These are phyloP conservation scores for Acanthamoeba healyi DNA, from an alignment of 208 protist species.

Conservation along the genomic window DNA sequence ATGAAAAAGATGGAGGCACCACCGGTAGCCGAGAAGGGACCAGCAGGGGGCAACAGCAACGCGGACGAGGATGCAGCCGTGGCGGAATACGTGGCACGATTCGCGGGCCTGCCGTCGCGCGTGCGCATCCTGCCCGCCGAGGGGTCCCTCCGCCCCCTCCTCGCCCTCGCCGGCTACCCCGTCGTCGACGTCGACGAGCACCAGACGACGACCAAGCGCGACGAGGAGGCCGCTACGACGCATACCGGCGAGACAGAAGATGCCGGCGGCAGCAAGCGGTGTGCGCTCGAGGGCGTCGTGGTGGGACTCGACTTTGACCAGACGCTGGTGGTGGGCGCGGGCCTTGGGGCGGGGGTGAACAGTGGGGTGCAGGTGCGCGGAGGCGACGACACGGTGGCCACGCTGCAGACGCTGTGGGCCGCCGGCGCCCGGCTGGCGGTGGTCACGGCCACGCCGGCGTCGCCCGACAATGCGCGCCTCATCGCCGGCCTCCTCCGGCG, in stretches of 20 bases:
- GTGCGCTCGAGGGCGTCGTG: background rate
- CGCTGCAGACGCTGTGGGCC: background rate
- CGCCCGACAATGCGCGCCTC: background rate
- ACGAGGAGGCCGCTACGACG: background rate
- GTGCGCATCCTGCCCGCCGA: background rate
- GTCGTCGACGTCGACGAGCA: background rate
- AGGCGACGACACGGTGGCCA: background rate
- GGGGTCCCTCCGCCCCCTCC: background rate
- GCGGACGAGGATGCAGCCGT: background rate
- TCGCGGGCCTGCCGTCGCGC: background rate
- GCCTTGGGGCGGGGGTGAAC: background rate
- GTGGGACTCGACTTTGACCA: slow-evolving; percentile 54
- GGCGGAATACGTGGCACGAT: background rate
- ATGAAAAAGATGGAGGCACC: too few species aligned
- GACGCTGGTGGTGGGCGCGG: background rate
- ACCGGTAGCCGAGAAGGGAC: too few species aligned
- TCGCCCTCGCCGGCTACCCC: background rate
- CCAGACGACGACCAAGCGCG: background rate
- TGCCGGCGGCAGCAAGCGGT: background rate
- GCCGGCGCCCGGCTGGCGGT: slow-evolving; percentile 6
- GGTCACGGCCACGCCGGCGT: background rate
- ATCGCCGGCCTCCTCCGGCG: background rate
- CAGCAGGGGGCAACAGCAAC: background rate
- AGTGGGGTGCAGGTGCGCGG: background rate
- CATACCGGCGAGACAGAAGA: background rate